Percentiles rank a stretch among this genome's conserved stretches.
Conservation (phyloP, 2,329 filamentous ascomycete genomes). For the Rachicladosporium sp. region DNA sequence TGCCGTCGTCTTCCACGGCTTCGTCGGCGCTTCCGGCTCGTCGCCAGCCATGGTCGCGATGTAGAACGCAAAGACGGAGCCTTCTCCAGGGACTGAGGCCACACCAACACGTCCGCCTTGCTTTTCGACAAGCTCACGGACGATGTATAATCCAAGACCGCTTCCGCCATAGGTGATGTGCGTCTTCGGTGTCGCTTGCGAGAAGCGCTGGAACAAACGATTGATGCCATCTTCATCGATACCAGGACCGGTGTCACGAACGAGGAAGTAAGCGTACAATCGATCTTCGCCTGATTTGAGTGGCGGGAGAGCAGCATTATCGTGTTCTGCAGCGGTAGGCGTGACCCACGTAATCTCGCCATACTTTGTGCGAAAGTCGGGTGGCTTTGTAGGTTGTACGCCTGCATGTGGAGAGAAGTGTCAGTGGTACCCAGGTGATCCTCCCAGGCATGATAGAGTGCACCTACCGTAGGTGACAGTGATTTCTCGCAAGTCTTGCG, state of each 20-base stretch:
- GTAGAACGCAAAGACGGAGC: slow-evolving; percentile 68
- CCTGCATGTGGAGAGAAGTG: slow-evolving; percentile 13
- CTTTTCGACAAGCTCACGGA: slow-evolving; percentile 52
- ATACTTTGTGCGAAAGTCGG: slow-evolving; percentile 17
- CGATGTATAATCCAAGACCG: slow-evolving; percentile 59
- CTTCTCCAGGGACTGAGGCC: slow-evolving; percentile 51
- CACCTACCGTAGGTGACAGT: slow-evolving; percentile 17
- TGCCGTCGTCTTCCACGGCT: too few species aligned
- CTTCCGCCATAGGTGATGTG: slow-evolving; percentile 59
- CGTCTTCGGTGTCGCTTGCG: slow-evolving; percentile 54
- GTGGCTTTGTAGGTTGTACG: slow-evolving; percentile 10
- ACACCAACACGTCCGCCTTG: slow-evolving; percentile 62
- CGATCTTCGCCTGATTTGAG: neutral
- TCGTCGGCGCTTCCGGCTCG: too few species aligned
- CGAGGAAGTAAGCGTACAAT: slow-evolving; percentile 21
- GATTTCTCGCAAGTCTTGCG: slow-evolving; percentile 23
- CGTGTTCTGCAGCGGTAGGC: slow-evolving; percentile 10
- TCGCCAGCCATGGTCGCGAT: slow-evolving; percentile 34
- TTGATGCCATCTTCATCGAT: slow-evolving; percentile 26
- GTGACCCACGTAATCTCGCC: slow-evolving; percentile 24
- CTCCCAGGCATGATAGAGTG: too few species aligned
- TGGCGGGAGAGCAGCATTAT: too few species aligned
- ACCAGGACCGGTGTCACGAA: slow-evolving; percentile 30
- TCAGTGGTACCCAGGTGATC: too few species aligned
- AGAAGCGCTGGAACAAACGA: slow-evolving; percentile 55